These are phyloP conservation scores for Aspergillus japonicus DNA, from an alignment of 2,329 filamentous ascomycete species.

Conservation along the genomic window DNA sequence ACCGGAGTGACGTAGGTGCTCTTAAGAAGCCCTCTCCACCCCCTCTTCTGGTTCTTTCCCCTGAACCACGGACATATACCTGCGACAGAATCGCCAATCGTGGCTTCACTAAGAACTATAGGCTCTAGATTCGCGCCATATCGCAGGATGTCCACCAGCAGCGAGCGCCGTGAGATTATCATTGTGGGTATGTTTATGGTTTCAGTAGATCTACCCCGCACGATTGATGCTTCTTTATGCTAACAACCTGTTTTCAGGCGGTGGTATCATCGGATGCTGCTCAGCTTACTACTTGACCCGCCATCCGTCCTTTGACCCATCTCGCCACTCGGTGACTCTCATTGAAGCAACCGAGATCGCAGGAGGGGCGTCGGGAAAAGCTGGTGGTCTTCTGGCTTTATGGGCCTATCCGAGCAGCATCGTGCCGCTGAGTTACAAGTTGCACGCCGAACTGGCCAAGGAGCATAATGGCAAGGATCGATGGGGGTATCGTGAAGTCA, in stretches of 20 bases:
- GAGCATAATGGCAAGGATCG: conserved; percentile 73
- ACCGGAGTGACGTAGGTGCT: conserved; percentile 34
- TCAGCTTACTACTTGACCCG: conserved; percentile 89
- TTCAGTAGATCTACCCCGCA: conserved; percentile 24
- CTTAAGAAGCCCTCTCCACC: background rate
- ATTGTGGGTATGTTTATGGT: conserved; percentile 35
- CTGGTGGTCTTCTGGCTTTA: conserved; percentile 81
- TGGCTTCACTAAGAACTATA: conserved; percentile 25
- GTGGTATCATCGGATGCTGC: conserved; percentile 88
- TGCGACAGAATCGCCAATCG: conserved; percentile 10
- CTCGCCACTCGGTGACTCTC: conserved; percentile 75
- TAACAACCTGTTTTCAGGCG: conserved; percentile 55
- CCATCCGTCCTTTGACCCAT: conserved; percentile 75
- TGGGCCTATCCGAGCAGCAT: conserved; percentile 89
- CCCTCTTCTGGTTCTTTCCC: background rate
- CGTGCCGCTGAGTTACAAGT: conserved; percentile 78
- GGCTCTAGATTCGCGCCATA: conserved; percentile 18
- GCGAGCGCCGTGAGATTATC: conserved; percentile 40
- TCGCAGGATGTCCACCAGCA: conserved; percentile 31
- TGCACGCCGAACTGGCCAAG: conserved; percentile 80
- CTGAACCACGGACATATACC: background rate
- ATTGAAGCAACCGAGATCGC: conserved; percentile 84
- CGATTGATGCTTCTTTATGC: conserved; percentile 8
- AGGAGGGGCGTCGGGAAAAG: conserved; percentile 90
- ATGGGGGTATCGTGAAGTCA: conserved; percentile 84